A percentile compares a stretch with the other conserved stretches of the same genome.
Conservation (phyloP, 192 early-diverging fungal species). For the Dimargaris cristalligena region DNA sequence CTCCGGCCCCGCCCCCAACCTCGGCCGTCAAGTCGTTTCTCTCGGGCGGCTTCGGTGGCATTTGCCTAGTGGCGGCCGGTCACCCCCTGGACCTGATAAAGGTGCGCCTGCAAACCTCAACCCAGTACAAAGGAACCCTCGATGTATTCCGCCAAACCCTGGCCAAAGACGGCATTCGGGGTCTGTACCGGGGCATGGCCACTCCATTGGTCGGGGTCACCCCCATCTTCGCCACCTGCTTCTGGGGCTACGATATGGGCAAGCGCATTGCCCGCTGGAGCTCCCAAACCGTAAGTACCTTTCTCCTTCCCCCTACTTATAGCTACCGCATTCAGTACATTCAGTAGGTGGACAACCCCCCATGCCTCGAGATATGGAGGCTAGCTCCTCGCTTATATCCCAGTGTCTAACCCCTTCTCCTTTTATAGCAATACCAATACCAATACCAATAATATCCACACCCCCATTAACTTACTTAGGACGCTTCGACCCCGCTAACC, state of each 20-base stretch:
- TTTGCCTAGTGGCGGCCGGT: slow-evolving; percentile 52
- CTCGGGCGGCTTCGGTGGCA: slow-evolving; percentile 82
- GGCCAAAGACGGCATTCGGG: slow-evolving; percentile 74
- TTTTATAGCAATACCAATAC: too few species aligned
- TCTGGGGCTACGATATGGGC: slow-evolving; percentile 54
- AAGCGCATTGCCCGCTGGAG: slow-evolving; percentile 24
- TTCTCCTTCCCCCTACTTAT: background rate
- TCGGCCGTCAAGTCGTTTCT: slow-evolving; percentile 72
- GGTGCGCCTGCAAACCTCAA: slow-evolving; percentile 87
- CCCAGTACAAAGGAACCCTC: slow-evolving; percentile 68
- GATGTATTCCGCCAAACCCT: slow-evolving; percentile 86
- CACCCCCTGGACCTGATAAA: slow-evolving; percentile 85
- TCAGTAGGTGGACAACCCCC: too few species aligned
- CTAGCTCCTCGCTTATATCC: too few species aligned
- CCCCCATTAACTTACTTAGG: background rate
- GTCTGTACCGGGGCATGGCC: slow-evolving; percentile 91
- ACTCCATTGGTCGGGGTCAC: slow-evolving; percentile 87
- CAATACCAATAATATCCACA: too few species aligned
- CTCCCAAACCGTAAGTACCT: slow-evolving; percentile 22
- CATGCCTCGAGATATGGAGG: too few species aligned
- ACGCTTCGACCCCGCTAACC: slow-evolving; percentile 18
- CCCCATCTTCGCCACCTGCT: slow-evolving; percentile 88
- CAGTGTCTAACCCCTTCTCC: too few species aligned
- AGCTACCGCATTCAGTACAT: too few species aligned
- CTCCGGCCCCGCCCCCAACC: slow-evolving; percentile 13